Base-by-base conservation (phyloP, 352 stramenopile genomes). In the Phytophthora gonapodyides region DNA sequence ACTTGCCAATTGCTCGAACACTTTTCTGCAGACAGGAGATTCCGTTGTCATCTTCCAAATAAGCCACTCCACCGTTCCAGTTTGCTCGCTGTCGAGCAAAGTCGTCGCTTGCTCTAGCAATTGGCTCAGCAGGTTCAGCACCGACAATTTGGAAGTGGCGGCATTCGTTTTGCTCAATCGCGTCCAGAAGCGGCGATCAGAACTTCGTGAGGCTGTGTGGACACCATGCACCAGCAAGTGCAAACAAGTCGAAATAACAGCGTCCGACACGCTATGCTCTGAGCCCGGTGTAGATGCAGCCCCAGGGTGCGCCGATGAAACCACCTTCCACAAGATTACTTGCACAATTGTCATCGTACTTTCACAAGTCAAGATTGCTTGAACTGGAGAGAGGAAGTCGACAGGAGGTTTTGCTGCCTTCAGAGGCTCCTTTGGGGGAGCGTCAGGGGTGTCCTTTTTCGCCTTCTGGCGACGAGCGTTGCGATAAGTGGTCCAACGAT, bases 221-320 rank as follows among this genome's bases (percentile, higher is more conserved):
- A 93, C 71, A 17, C 80, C 86, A 57, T 92, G 80, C 31, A 93
- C 87, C 11, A 96, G 69, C 53, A 96, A 62, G 49, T 96, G 85
- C 27, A 96, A 69, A 11, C 70, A 84, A 12, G 85, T 96, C 36
- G 87, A 94, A 33, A 96, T 83, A 10, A 96, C 82, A 10, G 85
- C 85, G 55, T 94, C 87, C 3, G 85, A 94, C 0, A 94, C 80
- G 7, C 65, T 69, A 33, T 75, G 82, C 11, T 72, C 69, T 35
- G 54, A 71, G 31, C 11, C 37, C 16, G 43, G 16, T 21, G 37
- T 15, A 16, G 64, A 55, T 38, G 54, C 19, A 5, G 52, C 36
- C 2, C 16, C 34, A 64, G 55, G 24, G 9, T 71, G 54, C 31
- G 40, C 52, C 5, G 62, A 69, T 15, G 56, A 71, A 38, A 85